Conservation (phyloP, 768 basidiomycete genomes). For the Mycena kentingensis region DNA sequence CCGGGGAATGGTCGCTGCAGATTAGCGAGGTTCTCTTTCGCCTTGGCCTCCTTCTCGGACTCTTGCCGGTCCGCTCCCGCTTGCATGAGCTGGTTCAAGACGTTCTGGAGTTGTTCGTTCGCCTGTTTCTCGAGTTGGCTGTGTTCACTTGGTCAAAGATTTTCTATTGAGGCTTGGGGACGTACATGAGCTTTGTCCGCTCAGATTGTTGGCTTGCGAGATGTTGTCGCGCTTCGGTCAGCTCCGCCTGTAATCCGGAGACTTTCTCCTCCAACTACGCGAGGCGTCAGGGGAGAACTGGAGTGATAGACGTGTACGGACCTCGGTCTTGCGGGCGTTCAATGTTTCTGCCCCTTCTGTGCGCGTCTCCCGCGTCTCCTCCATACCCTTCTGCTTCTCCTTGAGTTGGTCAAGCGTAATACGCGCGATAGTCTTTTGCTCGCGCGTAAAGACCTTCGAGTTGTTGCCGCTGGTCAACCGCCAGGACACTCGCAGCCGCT, state of each 20-base stretch:
- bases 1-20: conserved; percentile 91
- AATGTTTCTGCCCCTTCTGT: conserved; percentile 53
- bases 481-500: conserved; percentile 73
- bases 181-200: conserved; percentile 75
- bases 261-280: conserved; percentile 64
- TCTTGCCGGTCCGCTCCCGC: conserved; percentile 89
- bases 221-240: conserved; percentile 71
- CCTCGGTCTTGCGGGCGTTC: conserved; percentile 59
- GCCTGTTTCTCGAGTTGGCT: conserved; percentile 90
- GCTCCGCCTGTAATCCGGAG: conserved; percentile 54
- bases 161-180: conserved; percentile 4
- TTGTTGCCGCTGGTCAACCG: conserved; percentile 84
- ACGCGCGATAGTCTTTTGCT: conserved; percentile 75
- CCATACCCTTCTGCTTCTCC: conserved; percentile 68
- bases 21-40: conserved; percentile 84
- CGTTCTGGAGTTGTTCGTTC: conserved; percentile 85
- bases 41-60: conserved; percentile 75
- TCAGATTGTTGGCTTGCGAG: conserved; percentile 87
- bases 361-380: conserved; percentile 58
- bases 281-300: not conserved
- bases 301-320: conserved; percentile 28
- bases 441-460: conserved; percentile 78
- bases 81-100: conserved; percentile 83
- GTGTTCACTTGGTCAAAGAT: not conserved
- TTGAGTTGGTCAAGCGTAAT: conserved; percentile 63